Base-by-base conservation (phyloP, 2,329 filamentous ascomycete species). In the Sporothrix curviconia region DNA sequence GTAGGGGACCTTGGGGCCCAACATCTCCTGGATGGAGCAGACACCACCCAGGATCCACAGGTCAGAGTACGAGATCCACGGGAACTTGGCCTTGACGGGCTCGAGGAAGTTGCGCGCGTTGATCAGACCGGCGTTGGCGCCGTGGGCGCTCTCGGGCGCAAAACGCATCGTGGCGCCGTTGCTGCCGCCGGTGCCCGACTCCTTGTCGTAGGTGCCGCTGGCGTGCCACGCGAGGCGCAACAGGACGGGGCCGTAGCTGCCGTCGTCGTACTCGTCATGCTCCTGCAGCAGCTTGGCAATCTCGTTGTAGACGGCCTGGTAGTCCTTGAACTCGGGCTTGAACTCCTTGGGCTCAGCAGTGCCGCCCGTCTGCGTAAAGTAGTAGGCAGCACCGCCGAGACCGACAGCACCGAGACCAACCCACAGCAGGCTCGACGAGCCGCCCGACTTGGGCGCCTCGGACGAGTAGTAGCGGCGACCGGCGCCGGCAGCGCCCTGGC, bases 161-260 rank as follows among this genome's bases (percentile, higher is more conserved):
- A 96, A 97, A 69, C 94, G 85, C 94, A 97, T 97, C 64, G 92
- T 96, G 58, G 92, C 92, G 64, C 94, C 92, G 73, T 97, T 96
- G 79, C 88, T 92, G 64, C 92, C 92, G 67, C 92, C 94, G 46
- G 92, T 97, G 63, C 82, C 81, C 25, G 92, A 96, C 69, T 83
- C 82, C 76, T 87, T 88, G 71, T 97, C 92, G 69, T 87, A 97
- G 66, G 92, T 99, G 66, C 92, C 92, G 66, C 86, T 91, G 64
- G 87, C 85, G 77, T 97, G 94, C 92, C 94, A 97, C 61, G 90
- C 92, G 65, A 97, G 82, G 67, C 92, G 85, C 63, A 97, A 76
- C 57, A 97, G 79, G 60, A 97, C 91, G 28, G 92, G 94, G 58
- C 91, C 92, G 71, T 95, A 97, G 77, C 88, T 94, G 65, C 94